Base-by-base conservation (phyloP, 78 protist species). In the Dictyostelium brefeldianum region DNA sequence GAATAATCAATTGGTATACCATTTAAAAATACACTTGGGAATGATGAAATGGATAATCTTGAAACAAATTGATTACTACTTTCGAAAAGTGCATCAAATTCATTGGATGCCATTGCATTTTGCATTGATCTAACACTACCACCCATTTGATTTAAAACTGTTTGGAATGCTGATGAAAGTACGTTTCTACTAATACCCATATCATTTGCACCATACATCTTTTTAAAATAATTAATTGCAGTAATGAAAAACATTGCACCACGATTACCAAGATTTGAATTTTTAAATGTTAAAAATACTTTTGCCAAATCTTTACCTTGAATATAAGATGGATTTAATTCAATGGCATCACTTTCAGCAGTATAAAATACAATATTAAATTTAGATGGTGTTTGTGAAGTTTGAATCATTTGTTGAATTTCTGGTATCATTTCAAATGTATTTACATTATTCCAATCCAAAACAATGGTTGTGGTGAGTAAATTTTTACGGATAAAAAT, bases 11-110 rank as follows among this genome's bases (percentile, higher is more conserved):
- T 36, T 18, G 57, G 9, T 31, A 56, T n/a, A 77, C 93, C 93
- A 48, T 87, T 87, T 50, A 87, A 15, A 43, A 77, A 87, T 27
- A 87, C 22, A 6, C 65, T 74, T 59, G 93, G 93, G 20, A 77
- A 64, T 78, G 31, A 4, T 57, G 25, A 18, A n/a, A 27, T 8
- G 0, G 31, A 18, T 20, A 69, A 47, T 69, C 67, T 36, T 50
- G 18, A 10, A 25, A 87, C 51, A 20, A 53, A 77, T 36, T 77
- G 71, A 27, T 77, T 87, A 17, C 48, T 53, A 11, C 27, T 57
- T 0, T 29, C 20, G 0, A 87, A 31, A 18, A 20, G 17, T 4
- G 31, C 4, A 31, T 74, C 67, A n/a, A 31, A 46, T 18, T 74
- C 78, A 29, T 22, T n/a, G 1, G 57, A 14, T 27, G 10, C 18